Percentiles rank a stretch among this genome's conserved stretches.
phyloP scores from a whole-genome alignment of 1,139 yeast species.

The Nematodospora anomalae region DNA sequence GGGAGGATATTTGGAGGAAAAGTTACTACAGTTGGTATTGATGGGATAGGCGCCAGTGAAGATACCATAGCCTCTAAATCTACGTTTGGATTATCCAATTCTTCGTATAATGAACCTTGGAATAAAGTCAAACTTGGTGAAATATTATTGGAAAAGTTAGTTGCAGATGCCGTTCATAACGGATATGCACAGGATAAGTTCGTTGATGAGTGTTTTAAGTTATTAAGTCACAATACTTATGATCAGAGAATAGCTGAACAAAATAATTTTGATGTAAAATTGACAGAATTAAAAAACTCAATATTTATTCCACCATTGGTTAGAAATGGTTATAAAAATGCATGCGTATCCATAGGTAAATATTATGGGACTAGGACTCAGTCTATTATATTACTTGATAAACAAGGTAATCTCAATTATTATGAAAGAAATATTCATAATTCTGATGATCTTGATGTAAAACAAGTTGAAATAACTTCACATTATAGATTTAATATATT shows the following conservation, averaged over 20 bases:
- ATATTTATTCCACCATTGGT: constrained; percentile 71
- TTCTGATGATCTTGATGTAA: constrained; percentile 21
- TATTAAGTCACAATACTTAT: constrained; percentile 52
- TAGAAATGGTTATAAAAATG: constrained; percentile 17
- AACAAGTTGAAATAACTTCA: constrained; percentile 10
- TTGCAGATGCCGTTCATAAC: constrained; percentile 27
- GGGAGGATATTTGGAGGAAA: constrained; percentile 30
- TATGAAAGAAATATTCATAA: constrained; percentile 39
- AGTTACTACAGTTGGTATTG: constrained; percentile 5
- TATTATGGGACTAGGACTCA: constrained; percentile 91
- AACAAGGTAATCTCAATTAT: constrained; percentile 42
- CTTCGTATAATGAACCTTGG: constrained; percentile 69
- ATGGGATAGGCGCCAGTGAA: constrained; percentile 7
- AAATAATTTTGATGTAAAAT: constrained; percentile 27
- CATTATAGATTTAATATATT: constrained; percentile 15
- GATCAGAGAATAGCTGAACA: constrained; percentile 25
- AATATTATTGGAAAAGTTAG: constrained; percentile 36
- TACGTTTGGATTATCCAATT: constrained; percentile 64
- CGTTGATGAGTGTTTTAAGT: constrained; percentile 50
- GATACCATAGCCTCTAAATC: constrained; percentile 17
- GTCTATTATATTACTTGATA: constrained; percentile 66
- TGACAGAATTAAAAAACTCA: constrained; percentile 53
- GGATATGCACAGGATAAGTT: constrained; percentile 40
- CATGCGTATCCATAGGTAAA: constrained; percentile 32
- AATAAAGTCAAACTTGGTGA: constrained; percentile 62